Conservation (phyloP, 768 basidiomycete species). For the Kwoniella dejecticola region DNA sequence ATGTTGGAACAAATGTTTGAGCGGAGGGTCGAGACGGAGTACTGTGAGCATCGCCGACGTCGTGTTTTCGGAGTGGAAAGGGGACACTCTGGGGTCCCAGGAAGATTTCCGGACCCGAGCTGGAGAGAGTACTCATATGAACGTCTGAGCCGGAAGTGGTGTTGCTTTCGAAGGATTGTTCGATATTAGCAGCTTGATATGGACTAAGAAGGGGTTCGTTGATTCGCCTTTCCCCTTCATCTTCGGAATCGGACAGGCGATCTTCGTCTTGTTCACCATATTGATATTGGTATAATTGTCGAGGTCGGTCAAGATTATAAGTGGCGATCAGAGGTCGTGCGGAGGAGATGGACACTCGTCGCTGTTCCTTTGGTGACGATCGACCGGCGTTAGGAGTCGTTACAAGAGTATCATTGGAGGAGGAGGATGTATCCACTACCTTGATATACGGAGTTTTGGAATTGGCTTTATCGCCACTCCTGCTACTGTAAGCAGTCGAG, state of each 20-base stretch:
- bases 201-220: slow-evolving; percentile 7
- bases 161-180: slow-evolving; percentile 5
- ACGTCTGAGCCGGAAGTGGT: slow-evolving; percentile 7
- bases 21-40: slow-evolving; percentile 6
- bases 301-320: neutral
- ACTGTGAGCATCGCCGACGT: slow-evolving; percentile 1
- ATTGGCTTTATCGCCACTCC: neutral
- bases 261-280: neutral
- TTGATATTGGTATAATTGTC: neutral
- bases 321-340: slow-evolving; percentile 12
- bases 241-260: neutral
- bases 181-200: neutral
- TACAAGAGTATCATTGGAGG: neutral
- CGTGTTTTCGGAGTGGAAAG: slow-evolving; percentile 24
- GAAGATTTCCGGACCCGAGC: slow-evolving; percentile 23
- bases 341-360: slow-evolving; percentile 11
- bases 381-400: slow-evolving; percentile 13
- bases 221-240: neutral
- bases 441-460: neutral
- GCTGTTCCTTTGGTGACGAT: neutral
- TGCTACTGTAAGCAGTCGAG: neutral
- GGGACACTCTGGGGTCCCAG: slow-evolving; percentile 27
- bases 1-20: neutral
- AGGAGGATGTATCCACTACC: neutral
- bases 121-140: slow-evolving; percentile 14